Evolutionary conservation across 106 monocot genomes (phyloP), one percentile per base, ranked within the genome.

Genomic region (Dendrobium officinale): DNA sequence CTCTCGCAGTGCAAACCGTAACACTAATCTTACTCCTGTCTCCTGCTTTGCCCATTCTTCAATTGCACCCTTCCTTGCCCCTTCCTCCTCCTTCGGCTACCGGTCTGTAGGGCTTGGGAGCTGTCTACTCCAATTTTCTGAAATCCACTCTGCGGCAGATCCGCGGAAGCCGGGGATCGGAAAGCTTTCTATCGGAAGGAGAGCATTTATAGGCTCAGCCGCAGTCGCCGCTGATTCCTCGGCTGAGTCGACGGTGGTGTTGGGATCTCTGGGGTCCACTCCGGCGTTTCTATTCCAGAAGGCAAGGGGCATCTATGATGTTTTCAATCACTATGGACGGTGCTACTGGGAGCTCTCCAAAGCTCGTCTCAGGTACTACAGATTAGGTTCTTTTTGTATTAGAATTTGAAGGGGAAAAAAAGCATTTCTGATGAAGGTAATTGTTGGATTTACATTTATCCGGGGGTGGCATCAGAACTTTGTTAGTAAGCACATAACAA

Each of bases 271-370:
- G 8, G 68, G 41, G 20, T 33, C 86, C 3, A 31, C 82, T 9
- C 27, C 86, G 17, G 79, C 77, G 20, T 42, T 73, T 17, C 6
- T 78, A 31, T 55, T 80, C 13, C 76, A 55, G 79, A 86, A 73
- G 88, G 27, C 59, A 1, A 72, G 80, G 19, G 80, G 72, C 18
- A 33, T 80, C 59, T 47, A 81, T 20, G 88, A 82, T 31, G 79
- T 55, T 31, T 42, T 91, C 27, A 80, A 72, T 27, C 89, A 93
- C 81, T 98, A 91, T 66, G 92, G 95, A 0, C 87, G 86, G 4
- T 98, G 98, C 84, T 98, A 98, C 76, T 98, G 91, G 92, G 98
- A 98, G 81, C 95, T 98, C 76, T 98, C 98, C 43, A 98, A 98
- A 77, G 95, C 95, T 59, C 85, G 86, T 10, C 91, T 98, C 44